Base-by-base conservation (phyloP, 306 rosid genomes). In the Rosa multiflora region DNA sequence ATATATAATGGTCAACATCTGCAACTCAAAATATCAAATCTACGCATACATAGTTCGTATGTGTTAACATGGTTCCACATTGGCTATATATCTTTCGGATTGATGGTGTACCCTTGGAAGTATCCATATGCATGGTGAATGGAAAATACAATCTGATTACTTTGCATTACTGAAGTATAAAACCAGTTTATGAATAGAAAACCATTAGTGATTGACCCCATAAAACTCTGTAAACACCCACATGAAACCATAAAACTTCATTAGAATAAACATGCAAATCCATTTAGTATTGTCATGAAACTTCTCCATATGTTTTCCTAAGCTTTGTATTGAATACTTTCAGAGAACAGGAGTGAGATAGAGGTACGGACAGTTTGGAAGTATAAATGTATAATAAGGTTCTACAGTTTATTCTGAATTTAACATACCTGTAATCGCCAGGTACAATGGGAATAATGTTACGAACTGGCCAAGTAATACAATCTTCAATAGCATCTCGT, bases 391-490 rank as follows among this genome's bases (percentile, higher is more conserved):
- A 67, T 37, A 18, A 39, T 18, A 67, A 15, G 44, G 42, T 47
- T 73, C 66, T 37, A 55, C 6, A 53, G 37, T 55, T 55, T 6
- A 26, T 49, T 29, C 35, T 49, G 39, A 51, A 58, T 39, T 80
- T 70, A 43, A 62, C 77, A 68, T 88, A 92, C 99, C 99, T 91
- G 79, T 92, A 95, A 81, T 95, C 96, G 8, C 99, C 98, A 4
- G 92, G 96, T 84, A 92, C 4, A 84, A 95, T 90, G 70, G 99
- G 96, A 59, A 92, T 78, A 64, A 92, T 75, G 76, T 84, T 83
- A 44, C 99, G 90, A 51, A 92, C 97, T 26, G 99, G 99, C 99
- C 99, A 95, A 81, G 90, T 90, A 84, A 95, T 88, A 42, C 90
- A 84, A 83, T 90, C 99, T 88, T 95, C 99, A 64, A 95, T 74